Evolutionary conservation across 2,329 filamentous ascomycete species (phyloP), one percentile per base, ranked within the genome.

Genomic region (Colletotrichum coccodes): DNA sequence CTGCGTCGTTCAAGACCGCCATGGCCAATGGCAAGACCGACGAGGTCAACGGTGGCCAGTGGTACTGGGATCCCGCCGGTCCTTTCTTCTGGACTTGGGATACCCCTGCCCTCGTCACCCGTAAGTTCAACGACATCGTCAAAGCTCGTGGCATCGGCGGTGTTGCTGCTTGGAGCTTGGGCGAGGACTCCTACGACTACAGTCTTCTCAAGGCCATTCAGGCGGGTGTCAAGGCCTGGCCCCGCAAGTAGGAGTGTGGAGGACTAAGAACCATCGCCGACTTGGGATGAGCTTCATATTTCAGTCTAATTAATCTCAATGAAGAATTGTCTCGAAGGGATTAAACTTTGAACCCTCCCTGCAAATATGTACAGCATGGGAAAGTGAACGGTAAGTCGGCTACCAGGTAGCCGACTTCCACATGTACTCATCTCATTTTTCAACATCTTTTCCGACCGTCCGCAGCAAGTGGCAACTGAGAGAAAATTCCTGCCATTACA

Each of bases 61-160:
- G 87, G 80, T 89, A 80, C 76, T 87, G 83, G 80, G 85, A 89
- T 69, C 36, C 76, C 0, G 70, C 74, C 2, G 79, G 80, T 26
- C 75, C 77, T 6, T 73, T 87, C 40, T 89, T 85, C 78, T 89
- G 86, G 87, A 84, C 84, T 2, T 89, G 84, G 84, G 87, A 89
- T 60, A 87, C 83, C 0, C 77, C 83, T 0, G 79, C 81, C n/a
- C 76, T 85, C 1, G 84, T 89, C 30, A 40, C 73, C 1, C 68
- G 76, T 50, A 89, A 89, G 77, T 84, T 87, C 53, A 70, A 78
- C 1, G 73, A 81, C 1, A 83, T 86, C 49, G 77, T 87, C 12
- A 72, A 74, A 26, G 75, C 76, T 21, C 79, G 80, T 64, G 76
- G 76, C 0, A 73, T 88, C 1, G 86, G 85, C 4, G 86, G 87